Evolutionary conservation across 495 filamentous ascomycete species (phyloP), one percentile per base, ranked within the genome.

Genomic region (Xylaria intraflava): DNA sequence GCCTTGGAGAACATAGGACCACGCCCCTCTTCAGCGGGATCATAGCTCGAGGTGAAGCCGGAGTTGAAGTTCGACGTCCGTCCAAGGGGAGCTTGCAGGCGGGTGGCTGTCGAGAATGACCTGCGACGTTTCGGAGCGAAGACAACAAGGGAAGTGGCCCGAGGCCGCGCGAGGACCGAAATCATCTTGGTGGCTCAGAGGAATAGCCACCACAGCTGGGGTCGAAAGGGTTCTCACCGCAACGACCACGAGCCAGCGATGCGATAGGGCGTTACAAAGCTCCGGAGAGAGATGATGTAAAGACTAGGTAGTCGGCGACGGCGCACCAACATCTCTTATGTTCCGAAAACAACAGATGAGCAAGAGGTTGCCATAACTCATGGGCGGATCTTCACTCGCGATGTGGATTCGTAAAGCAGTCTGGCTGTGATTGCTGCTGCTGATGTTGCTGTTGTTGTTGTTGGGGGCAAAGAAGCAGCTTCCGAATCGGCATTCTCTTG

Each of bases 11-110:
- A 78, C 66, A 78, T 78, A 26, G 75, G 75, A 6, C 75, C 75
- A 14, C 73, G 72, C 33, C 43, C 70, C 42, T 66, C 58, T 24
- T 77, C 75, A 19, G 75, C 78, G 10, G 89, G 76, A 59, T 94
- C 89, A 76, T 95, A 95, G 67, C 75, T 83, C 22, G 80, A 79
- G 4, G 86, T 86, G 65, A 82, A 96, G 35, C 72, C 71, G 0
- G 72, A 71, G 51, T 69, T 68, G 62, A 73, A 72, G 57, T 69
- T 64, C 20, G 55, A 26, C 31, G 38, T 68, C 53, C 73, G 68
- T 45, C 68, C 66, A 10, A 68, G 56, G 27, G 60, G 42, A 1
- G 53, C 46, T 24, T 57, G 61, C 14, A 68, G 60, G 40, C 60
- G 9, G 29, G 51, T 54, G 14, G 61, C 65, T 17, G 64, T 69